Evolutionary conservation across 768 basidiomycete species (phyloP), one percentile per base, ranked within the genome.

Genomic region (Serendipita vermifera): DNA sequence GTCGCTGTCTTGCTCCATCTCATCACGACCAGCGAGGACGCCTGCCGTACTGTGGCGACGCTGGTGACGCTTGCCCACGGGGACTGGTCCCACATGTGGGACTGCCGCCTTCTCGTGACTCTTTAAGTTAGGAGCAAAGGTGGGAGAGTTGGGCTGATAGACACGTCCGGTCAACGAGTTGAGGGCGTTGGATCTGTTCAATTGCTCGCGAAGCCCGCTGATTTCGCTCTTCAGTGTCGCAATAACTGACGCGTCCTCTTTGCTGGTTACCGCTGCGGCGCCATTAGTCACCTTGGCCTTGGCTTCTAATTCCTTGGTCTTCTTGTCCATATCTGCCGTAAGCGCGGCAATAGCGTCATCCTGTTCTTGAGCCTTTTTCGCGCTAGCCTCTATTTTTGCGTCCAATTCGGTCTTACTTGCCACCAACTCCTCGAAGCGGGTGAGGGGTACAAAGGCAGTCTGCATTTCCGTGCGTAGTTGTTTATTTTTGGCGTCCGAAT

Each of bases 121-220:
- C 46, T 88, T 83, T 41, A 93, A 74, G 32, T 77, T 77, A 39
- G 92, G 87, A 6, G 85, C 82, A 61, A 92, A 93, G 3, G 87
- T 87, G 0, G 92, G 91, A 2, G 89, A 91, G 22, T 81, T 71
- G 3, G 87, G 86, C 20, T 82, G 80, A 15, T 88, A 82, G 15
- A 71, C 73, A 33, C 83, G 81, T 61, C 83, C 80, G 9, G 89
- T 92, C 53, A 96, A 77, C 14, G 80, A 77, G 62, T 91, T 89
- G 62, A 96, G 78, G 6, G 96, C 90, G 65, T 93, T 91, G n/a
- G 90, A 82, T 31, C 94, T 82, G 63, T 93, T 93, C 61, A 98
- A 81, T 66, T 98, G 94, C 66, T 99, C 96, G 58, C 91, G 88
- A 29, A 98, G 77, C 63, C 73, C 84, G 69, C 85, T 83, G 62